Base-by-base conservation (phyloP, 352 stramenopile species). In the Pythium utonaiense region DNA sequence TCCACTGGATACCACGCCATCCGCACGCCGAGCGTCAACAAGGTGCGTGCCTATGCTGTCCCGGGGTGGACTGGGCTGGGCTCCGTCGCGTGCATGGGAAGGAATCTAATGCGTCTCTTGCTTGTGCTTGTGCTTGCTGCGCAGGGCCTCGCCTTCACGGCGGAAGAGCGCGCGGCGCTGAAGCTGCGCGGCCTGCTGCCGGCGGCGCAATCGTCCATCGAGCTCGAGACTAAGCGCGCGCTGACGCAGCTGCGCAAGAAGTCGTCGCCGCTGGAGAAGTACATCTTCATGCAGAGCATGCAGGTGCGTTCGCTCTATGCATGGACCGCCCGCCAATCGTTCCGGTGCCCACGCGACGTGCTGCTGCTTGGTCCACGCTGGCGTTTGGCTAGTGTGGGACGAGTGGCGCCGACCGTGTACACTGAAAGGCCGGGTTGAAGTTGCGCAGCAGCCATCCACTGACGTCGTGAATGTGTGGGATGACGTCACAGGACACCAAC, bases 111-210 rank as follows among this genome's bases (percentile, higher is more conserved):
- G 4, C 12, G 36, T n/a, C 10, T 42, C 45, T 28, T 16, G n/a
- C n/a, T n/a, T n/a, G n/a, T 28, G 7, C 5, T 33, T 5, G 28
- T 33, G 21, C 17, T 62, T 41, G 17, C 47, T 5, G 2, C 19
- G 17, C 17, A 78, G 74, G 83, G 91, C 10, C 85, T 96, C 34
- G 92, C 91, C n/a, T 98, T 98, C 79, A 91, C 93, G 41, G 63
- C 74, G 25, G 76, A 91, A 36, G 90, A 98, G 79, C 80, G 95
- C 27, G 72, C 96, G 56, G 68, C 84, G 31, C 77, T 97, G 10
- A 79, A 86, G 24, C 84, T 98, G 41, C 86, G 88, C 38, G 96
- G 96, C n/a, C 75, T 98, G 25, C 53, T 98, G 30, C 96, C 96
- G 10, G 78, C 80, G 6, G 83, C 75, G 30, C 74, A 95, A 52